Conservation (phyloP, 2,329 filamentous ascomycete genomes). For the Aspergillus sp. region DNA sequence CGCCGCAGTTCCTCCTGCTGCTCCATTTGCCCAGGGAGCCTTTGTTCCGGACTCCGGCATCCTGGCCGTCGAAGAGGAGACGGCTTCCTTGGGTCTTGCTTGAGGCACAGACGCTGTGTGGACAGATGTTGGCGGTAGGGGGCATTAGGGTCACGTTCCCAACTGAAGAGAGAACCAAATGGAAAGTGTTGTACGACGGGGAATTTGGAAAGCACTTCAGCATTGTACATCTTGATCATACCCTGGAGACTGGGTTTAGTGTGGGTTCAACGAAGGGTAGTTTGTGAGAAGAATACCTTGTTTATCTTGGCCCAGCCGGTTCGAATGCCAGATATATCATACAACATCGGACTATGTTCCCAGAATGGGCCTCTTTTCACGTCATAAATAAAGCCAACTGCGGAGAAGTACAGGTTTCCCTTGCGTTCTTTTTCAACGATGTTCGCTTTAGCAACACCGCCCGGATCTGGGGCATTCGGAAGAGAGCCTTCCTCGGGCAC, state of each 20-base stretch:
- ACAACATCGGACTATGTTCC: conserved; percentile 92
- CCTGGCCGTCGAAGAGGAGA: conserved; percentile 6
- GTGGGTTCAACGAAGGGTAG: not conserved
- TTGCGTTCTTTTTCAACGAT: conserved; percentile 62
- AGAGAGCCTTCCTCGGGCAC: conserved; percentile 78
- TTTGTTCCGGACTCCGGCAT: conserved; percentile 21
- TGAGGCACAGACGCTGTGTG: conserved; percentile 45
- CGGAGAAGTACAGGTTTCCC: conserved; percentile 86
- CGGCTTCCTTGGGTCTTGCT: conserved; percentile 16
- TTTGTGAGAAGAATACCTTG: conserved; percentile 47
- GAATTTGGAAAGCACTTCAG: conserved; percentile 92
- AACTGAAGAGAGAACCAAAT: conserved; percentile 75
- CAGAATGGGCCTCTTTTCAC: conserved; percentile 96
- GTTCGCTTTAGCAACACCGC: conserved; percentile 61
- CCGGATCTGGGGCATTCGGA: conserved; percentile 64
- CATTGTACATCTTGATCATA: conserved; percentile 99
- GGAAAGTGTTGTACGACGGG: conserved; percentile 96
- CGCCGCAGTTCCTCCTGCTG: conserved; percentile 22
- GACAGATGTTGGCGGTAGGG: conserved; percentile 44
- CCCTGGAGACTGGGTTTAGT: conserved; percentile 50
- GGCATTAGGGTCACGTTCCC: conserved; percentile 64
- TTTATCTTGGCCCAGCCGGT: conserved; percentile 99
- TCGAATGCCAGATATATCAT: conserved; percentile 85
- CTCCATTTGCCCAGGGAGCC: conserved; percentile 30
- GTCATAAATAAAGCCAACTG: conserved; percentile 94